Evolutionary conservation across 441 rosid genomes (phyloP), one percentile per base, ranked within the genome.

Genomic region (Eruca vesicaria): DNA sequence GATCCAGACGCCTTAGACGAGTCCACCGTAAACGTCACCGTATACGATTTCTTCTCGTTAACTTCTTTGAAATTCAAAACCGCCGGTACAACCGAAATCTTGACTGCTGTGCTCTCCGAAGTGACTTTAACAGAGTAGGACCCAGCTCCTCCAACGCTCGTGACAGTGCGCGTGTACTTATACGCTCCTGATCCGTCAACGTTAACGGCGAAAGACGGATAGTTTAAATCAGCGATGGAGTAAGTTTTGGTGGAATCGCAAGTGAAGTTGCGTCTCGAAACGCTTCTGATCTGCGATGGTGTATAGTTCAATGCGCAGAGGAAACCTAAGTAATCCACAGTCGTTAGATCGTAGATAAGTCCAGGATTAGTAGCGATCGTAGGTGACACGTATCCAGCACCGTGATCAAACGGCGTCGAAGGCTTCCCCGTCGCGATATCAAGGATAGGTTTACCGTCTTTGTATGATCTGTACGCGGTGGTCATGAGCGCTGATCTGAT

Each of bases 401-500:
- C 91, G 59, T 82, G 86, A 62, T 86, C 90, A 32, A 86, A 89
- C 19, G 93, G 85, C 2, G 88, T 87, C 7, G 93, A 84, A 16
- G 84, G 75, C 48, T 87, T 84, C 8, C 88, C 90, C 0, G 90
- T 89, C 5, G 90, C 89, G 32, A 73, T 67, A 43, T 89, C 93
- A 68, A 73, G 84, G 7, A 89, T 6, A 14, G 82, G 82, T n/a
- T 70, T 55, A 2, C 86, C 86, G 58, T 78, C 76, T 76, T 84
- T 83, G 84, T 84, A 86, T 1, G 61, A 52, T 6, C 31, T 75
- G 31, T 87, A 89, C 6, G 93, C 87, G 16, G 91, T 89, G 70
- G 93, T 89, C 93, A 89, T 89, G 6, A 89, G 84, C 15, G 93
- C 90, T 0, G 91, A 89, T 72, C 84, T 35, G n/a, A 89, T 83